These are phyloP conservation scores for Chrysoporthe cubensis DNA, from an alignment of 2,329 filamentous ascomycete species.

Conservation along the genomic window DNA sequence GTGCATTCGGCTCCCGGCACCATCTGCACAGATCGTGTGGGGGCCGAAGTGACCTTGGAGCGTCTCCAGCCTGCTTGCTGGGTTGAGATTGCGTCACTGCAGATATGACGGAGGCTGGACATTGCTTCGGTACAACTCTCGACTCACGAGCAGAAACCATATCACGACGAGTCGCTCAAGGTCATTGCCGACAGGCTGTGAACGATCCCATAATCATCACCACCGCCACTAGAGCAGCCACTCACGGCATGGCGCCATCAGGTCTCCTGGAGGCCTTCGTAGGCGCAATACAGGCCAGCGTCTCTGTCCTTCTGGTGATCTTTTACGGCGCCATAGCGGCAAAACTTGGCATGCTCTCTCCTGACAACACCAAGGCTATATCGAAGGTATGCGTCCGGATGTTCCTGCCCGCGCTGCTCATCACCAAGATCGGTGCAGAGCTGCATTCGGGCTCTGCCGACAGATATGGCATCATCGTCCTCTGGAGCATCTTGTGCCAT, in stretches of 20 bases:
- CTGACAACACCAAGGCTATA: conserved; percentile 43
- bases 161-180: not conserved
- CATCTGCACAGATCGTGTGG: not conserved
- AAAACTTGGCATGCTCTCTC: conserved; percentile 43
- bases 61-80: not conserved
- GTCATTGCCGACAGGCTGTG: not conserved
- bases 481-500: conserved; percentile 48
- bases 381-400: conserved; percentile 52
- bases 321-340: conserved; percentile 48
- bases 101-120: not conserved
- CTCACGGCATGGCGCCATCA: conserved; percentile 1
- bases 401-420: conserved; percentile 50
- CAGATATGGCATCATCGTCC: conserved; percentile 44
- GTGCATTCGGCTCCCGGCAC: conserved; percentile 3
- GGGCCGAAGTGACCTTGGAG: not conserved
- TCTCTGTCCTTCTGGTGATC: conserved; percentile 53
- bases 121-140: not conserved
- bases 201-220: not conserved
- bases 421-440: conserved; percentile 50
- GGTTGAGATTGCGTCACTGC: conserved; percentile 2
- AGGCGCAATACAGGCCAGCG: conserved; percentile 48
- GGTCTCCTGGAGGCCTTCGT: conserved; percentile 10
- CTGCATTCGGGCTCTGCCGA: conserved; percentile 41
- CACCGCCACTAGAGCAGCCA: not conserved
- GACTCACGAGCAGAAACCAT: not conserved